phyloP scores from a whole-genome alignment of 1,284 basidiomycete genomes.

The Ceratobasidium sp. region DNA sequence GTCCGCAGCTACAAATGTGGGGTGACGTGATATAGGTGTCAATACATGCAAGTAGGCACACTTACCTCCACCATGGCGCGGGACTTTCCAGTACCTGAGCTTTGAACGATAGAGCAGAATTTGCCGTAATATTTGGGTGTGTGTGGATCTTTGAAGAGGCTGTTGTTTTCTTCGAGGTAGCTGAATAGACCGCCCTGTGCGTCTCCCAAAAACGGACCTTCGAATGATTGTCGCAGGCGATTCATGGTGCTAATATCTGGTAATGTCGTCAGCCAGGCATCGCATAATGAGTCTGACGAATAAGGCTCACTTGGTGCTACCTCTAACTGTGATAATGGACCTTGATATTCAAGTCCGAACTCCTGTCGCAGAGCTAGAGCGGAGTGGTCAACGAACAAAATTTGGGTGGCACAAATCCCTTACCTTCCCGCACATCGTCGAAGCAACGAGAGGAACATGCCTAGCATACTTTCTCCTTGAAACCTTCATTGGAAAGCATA shows the following conservation, averaged over 20 bases:
- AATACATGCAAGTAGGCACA: background rate
- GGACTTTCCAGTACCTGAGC: conserved; percentile 25
- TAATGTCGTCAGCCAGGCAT: background rate
- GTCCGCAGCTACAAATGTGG: background rate
- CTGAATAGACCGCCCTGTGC: background rate
- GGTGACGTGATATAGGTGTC: background rate
- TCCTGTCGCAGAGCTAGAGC: background rate
- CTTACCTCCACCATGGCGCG: conserved; percentile 16
- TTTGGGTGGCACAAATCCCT: too few species aligned
- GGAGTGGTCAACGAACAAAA: background rate
- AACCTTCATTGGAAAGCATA: too few species aligned
- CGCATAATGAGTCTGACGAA: background rate
- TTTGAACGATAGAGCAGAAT: conserved; percentile 20
- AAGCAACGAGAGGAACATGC: background rate
- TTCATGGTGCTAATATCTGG: background rate
- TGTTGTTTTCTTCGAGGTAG: background rate
- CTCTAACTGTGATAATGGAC: too few species aligned
- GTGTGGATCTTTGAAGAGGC: background rate
- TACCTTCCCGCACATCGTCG: background rate
- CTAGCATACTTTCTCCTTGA: background rate
- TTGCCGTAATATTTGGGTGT: background rate
- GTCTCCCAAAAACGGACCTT: background rate
- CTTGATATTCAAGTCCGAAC: background rate
- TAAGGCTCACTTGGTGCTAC: too few species aligned
- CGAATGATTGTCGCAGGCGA: background rate